Evolutionary conservation across 2,329 filamentous ascomycete species (phyloP).

Genomic region (Clathrospora elynae): DNA sequence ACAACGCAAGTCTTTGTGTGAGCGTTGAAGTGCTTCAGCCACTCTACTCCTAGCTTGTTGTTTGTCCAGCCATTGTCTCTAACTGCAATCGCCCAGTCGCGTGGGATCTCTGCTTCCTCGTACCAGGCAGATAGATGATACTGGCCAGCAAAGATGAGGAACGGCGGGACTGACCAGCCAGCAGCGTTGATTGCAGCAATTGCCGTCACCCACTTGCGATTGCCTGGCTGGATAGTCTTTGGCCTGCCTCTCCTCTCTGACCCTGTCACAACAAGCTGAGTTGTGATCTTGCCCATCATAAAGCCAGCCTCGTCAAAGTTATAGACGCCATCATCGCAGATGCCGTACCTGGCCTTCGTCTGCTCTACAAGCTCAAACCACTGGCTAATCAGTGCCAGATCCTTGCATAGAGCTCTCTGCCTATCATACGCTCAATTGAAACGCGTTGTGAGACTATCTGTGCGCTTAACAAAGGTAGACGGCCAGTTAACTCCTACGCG

Average conservation of each 20-base stretch:
- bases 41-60: conserved; percentile 38
- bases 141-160: conserved; percentile 7
- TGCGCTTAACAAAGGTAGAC: conserved; percentile 13
- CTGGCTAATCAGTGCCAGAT: neutral
- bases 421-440: conserved; percentile 18
- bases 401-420: too few relatives aligned
- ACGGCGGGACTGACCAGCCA: conserved; percentile 2
- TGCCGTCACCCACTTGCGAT: conserved; percentile 5
- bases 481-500: conserved; percentile 3
- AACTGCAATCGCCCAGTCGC: conserved; percentile 35
- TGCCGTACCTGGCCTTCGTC: conserved; percentile 17
- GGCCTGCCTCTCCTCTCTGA: conserved; percentile 6
- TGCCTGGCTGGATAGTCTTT: conserved; percentile 11
- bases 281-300: conserved; percentile 11
- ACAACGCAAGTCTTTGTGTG: conserved; percentile 3
- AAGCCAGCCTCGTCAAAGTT: conserved; percentile 18
- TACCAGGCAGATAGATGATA: conserved; percentile 13
- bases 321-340: too few relatives aligned
- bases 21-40: conserved; percentile 8
- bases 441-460: conserved; percentile 9
- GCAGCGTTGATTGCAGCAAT: conserved; percentile 6
- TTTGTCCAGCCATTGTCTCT: conserved; percentile 42
- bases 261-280: conserved; percentile 9
- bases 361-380: conserved; percentile 14
- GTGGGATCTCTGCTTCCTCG: conserved; percentile 11